Conservation (phyloP, 2,329 filamentous ascomycete species). For the Metarhizium guizhouense region DNA sequence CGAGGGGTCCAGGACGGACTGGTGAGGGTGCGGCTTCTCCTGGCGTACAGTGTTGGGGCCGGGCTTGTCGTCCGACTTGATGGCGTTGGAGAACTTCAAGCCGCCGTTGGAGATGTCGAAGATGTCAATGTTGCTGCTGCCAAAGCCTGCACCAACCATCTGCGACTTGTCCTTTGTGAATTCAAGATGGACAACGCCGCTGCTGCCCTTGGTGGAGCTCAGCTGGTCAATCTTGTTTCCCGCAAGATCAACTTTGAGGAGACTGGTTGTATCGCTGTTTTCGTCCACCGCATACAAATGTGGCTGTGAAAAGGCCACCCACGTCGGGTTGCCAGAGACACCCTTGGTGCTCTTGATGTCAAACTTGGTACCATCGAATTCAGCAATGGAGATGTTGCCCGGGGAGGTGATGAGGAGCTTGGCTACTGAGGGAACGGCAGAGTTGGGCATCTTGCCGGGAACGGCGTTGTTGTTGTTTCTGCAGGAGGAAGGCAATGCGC, state of each 20-base stretch:
- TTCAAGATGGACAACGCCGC: conserved; percentile 37
- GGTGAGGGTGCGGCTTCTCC: conserved; percentile 31
- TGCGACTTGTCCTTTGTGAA: conserved; percentile 35
- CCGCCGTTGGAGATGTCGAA: conserved; percentile 32
- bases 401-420: conserved; percentile 31
- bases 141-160: conserved; percentile 36
- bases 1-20: conserved; percentile 37
- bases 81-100: conserved; percentile 28
- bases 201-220: conserved; percentile 22
- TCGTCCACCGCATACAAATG: conserved; percentile 41
- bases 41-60: conserved; percentile 18
- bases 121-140: conserved; percentile 32
- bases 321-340: conserved; percentile 33
- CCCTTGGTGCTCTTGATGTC: conserved; percentile 21
- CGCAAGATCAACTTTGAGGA: conserved; percentile 28
- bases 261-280: conserved; percentile 28
- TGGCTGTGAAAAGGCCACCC: conserved; percentile 33
- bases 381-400: conserved; percentile 29
- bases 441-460: neutral
- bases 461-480: too few species aligned
- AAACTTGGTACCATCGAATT: conserved; percentile 33
- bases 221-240: conserved; percentile 19
- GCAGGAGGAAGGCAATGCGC: too few species aligned
- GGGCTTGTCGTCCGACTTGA: conserved; percentile 23
- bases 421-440: neutral